Conservation (phyloP, 345 rosid genomes). For the Crucihimalaya himalaica region DNA sequence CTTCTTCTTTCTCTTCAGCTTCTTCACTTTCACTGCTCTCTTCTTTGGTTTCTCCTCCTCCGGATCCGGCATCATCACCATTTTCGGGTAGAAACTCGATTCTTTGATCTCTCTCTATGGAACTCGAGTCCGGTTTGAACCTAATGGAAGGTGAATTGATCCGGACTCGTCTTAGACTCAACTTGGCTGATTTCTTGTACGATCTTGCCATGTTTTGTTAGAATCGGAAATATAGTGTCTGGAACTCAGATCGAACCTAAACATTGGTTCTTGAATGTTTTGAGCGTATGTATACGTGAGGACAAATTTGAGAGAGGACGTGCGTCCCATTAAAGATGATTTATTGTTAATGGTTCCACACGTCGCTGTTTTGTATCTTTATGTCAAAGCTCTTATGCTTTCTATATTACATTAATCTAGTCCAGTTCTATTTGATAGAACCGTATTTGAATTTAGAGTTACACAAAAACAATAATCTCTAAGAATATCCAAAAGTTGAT, state of each 20-base stretch:
- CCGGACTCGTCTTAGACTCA: constrained; percentile 46
- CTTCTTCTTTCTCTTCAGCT: constrained; percentile 30
- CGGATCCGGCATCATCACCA: constrained; percentile 32
- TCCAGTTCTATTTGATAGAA: constrained; percentile 2
- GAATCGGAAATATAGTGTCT: background rate
- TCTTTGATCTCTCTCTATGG: constrained; percentile 49
- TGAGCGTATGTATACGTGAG: constrained; percentile 25
- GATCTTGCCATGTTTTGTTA: constrained; percentile 39
- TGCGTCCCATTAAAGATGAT: constrained; percentile 36
- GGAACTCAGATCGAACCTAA: constrained; percentile 10
- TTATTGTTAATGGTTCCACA: constrained; percentile 40
- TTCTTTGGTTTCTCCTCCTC: constrained; percentile 25
- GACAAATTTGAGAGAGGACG: constrained; percentile 27
- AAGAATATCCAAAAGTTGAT: no score
- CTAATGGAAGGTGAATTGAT: constrained; percentile 52
- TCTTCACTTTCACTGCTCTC: constrained; percentile 18
- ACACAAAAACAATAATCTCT: background rate
- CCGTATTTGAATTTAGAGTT: background rate
- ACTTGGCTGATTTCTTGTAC: constrained; percentile 47
- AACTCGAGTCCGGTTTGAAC: constrained; percentile 40
- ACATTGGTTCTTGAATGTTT: constrained; percentile 30
- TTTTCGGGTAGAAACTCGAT: constrained; percentile 50
- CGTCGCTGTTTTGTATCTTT: constrained; percentile 7
- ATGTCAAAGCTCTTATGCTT: background rate
- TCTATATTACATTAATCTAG: background rate